Evolutionary conservation across 768 basidiomycete genomes (phyloP).

Genomic region (Rhizopogon vesiculosus): DNA sequence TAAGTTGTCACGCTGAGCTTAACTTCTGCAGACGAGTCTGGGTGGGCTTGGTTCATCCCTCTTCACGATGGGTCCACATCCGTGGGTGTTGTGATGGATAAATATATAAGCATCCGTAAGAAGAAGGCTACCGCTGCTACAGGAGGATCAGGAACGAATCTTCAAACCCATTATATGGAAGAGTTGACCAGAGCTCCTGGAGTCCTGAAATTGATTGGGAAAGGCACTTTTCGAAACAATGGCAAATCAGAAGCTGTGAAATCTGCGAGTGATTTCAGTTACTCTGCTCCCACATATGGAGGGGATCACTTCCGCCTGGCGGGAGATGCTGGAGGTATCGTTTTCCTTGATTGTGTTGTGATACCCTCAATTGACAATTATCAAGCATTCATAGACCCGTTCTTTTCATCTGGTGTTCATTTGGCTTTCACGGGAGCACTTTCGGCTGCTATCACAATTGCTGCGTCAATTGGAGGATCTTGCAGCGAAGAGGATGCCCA

Average conservation of each 20-base stretch:
- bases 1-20: conserved; percentile 23
- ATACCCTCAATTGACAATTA: background rate
- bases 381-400: conserved; percentile 58
- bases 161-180: background rate
- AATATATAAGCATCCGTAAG: conserved; percentile 27
- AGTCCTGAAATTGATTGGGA: background rate
- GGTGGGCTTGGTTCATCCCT: conserved; percentile 58
- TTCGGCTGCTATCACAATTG: conserved; percentile 53
- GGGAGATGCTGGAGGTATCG: conserved; percentile 53
- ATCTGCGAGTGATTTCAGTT: conserved; percentile 55
- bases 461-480: conserved; percentile 48
- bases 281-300: conserved; percentile 50
- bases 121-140: conserved; percentile 1
- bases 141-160: background rate
- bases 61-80: conserved; percentile 46
- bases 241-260: conserved; percentile 10
- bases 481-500: conserved; percentile 44
- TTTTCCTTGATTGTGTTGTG: background rate
- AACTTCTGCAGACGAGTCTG: conserved; percentile 41
- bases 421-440: conserved; percentile 63
- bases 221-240: conserved; percentile 3
- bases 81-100: conserved; percentile 50
- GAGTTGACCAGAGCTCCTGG: background rate
- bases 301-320: conserved; percentile 49
- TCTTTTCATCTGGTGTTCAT: conserved; percentile 63